Evolutionary conservation across 116 monocot genomes (phyloP).

Genomic region (Phalaenopsis hybrid): DNA sequence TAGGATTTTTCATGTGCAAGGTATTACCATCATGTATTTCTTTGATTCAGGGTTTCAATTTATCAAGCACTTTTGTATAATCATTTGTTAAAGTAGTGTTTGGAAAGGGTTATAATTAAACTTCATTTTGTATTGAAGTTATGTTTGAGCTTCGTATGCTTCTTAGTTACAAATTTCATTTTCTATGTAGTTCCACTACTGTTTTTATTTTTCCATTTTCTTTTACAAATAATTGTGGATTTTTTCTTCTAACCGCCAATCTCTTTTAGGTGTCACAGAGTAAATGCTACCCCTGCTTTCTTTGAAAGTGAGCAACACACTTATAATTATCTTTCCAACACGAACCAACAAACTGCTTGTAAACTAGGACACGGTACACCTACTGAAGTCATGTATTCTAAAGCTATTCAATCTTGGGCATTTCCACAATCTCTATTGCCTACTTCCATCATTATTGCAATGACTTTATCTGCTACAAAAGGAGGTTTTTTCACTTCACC

Average conservation of each 20-base stretch:
- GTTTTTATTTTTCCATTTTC: neutral
- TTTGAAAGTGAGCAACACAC: constrained; percentile 6
- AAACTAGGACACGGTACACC: constrained; percentile 1
- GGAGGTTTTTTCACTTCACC: constrained; percentile 47
- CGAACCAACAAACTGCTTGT: constrained; percentile 17
- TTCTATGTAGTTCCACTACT: neutral
- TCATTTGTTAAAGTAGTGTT: neutral
- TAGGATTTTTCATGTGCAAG: no score
- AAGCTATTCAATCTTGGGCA: constrained; percentile 64
- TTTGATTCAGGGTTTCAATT: no score
- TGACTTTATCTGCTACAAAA: constrained; percentile 42
- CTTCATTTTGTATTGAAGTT: neutral
- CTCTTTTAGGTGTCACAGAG: constrained; percentile 52
- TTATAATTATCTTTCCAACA: constrained; percentile 16
- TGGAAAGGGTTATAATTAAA: neutral
- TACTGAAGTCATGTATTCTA: constrained; percentile 35
- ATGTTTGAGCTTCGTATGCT: neutral
- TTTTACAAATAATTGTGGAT: neutral
- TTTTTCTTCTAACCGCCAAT: constrained; percentile 8
- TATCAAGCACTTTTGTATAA: neutral
- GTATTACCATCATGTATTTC: no score
- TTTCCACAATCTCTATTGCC: constrained; percentile 81
- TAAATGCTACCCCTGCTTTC: constrained; percentile 30
- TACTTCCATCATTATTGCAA: constrained; percentile 49
- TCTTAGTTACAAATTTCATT: neutral